Evolutionary conservation across 495 filamentous ascomycete genomes (phyloP).

Genomic region (Penicillium turbatum): DNA sequence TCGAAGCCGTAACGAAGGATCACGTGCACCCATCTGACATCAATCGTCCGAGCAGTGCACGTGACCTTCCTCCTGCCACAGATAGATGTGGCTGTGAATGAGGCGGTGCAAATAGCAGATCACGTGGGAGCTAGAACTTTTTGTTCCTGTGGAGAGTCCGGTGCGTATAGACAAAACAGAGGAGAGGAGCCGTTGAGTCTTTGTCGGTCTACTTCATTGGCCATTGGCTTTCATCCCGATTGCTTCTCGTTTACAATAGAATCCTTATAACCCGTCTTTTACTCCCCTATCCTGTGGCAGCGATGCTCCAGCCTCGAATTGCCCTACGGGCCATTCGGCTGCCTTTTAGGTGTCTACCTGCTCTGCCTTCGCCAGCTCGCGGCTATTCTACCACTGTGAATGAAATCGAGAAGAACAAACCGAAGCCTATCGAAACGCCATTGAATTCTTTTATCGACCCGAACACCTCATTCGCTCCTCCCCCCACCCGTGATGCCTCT

Average conservation of each 20-base stretch:
- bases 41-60: neutral
- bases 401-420: conserved; percentile 32
- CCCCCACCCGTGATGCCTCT: conserved; percentile 37
- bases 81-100: neutral
- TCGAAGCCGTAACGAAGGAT: neutral
- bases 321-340: conserved; percentile 48
- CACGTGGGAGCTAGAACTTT: conserved; percentile 25
- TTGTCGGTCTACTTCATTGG: conserved; percentile 1
- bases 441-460: conserved; percentile 29
- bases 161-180: conserved; percentile 7
- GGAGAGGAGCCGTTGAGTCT: conserved; percentile 10
- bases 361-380: conserved; percentile 35
- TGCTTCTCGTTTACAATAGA: neutral
- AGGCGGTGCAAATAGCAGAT: neutral
- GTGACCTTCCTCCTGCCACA: neutral
- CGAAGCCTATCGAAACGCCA: conserved; percentile 14
- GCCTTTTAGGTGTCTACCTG: conserved; percentile 43
- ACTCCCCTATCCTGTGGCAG: conserved; percentile 8
- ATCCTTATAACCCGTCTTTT: neutral
- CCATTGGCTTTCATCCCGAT: neutral
- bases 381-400: conserved; percentile 53
- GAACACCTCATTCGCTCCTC: conserved; percentile 42
- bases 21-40: neutral
- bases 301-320: conserved; percentile 65
- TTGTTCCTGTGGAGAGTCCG: conserved; percentile 8